phyloP scores from a whole-genome alignment of 441 rosid species.

The Euphorbia celastroides region DNA sequence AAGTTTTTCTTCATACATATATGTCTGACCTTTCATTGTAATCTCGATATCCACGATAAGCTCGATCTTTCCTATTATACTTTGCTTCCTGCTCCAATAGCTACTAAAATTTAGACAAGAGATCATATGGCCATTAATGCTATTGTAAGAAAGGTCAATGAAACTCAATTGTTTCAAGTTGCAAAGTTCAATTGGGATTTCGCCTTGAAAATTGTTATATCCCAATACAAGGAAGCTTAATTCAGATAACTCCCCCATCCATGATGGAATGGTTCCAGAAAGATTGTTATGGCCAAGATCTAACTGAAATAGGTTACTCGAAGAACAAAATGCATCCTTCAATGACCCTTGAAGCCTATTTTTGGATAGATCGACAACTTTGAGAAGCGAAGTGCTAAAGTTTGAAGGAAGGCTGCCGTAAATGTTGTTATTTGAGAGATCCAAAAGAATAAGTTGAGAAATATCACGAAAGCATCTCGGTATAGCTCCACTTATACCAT shows the following conservation, averaged over 20 bases:
- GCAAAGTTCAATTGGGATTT: not conserved
- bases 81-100: too few species aligned
- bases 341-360: not conserved
- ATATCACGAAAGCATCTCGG: not conserved
- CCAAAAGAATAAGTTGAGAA: not conserved
- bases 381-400: not conserved
- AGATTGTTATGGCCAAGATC: constrained; percentile 1
- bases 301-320: not conserved
- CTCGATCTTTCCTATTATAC: too few species aligned
- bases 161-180: not conserved
- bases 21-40: too few species aligned
- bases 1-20: too few species aligned
- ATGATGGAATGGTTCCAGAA: not conserved
- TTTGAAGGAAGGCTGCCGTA: not conserved
- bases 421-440: not conserved
- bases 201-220: not conserved
- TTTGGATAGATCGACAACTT: not conserved
- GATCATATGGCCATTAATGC: not conserved
- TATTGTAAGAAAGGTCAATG: not conserved
- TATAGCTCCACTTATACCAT: not conserved
- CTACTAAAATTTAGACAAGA: too few species aligned
- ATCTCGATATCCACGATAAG: too few species aligned
- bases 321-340: not conserved
- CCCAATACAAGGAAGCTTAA: not conserved
- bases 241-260: not conserved